Evolutionary conservation across 2,329 filamentous ascomycete species (phyloP).

Genomic region (Fusarium sp.): DNA sequence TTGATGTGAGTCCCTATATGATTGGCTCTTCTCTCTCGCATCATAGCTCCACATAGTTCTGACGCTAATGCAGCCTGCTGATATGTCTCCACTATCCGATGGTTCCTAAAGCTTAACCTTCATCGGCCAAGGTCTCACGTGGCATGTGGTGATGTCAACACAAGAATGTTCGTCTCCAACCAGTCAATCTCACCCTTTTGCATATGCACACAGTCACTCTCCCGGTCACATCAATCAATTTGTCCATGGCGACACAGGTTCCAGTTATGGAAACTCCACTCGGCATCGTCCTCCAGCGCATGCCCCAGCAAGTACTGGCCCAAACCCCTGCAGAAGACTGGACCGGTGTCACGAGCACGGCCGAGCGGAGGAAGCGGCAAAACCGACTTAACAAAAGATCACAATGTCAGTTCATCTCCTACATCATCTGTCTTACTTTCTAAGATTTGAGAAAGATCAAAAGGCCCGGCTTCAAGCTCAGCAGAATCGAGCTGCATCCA

Average conservation of each 20-base stretch:
- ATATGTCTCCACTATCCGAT: neutral
- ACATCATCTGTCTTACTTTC: neutral
- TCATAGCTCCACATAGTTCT: neutral
- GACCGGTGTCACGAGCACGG: constrained; percentile 15
- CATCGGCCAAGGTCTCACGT: neutral
- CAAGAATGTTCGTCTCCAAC: neutral
- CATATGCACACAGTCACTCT: neutral
- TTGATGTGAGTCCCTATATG: neutral
- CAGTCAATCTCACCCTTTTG: neutral
- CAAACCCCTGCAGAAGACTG: constrained; percentile 18
- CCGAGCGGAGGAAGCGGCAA: constrained; percentile 22
- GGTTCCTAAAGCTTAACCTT: neutral
- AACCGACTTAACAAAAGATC: constrained; percentile 25
- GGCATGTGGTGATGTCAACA: neutral
- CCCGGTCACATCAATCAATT: neutral
- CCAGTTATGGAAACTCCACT: neutral
- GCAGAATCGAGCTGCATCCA: neutral
- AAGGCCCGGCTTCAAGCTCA: constrained; percentile 5
- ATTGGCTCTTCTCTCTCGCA: neutral
- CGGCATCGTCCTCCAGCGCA: constrained; percentile 15
- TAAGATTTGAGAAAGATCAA: neutral
- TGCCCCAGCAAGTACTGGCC: constrained; percentile 10
- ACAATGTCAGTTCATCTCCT: neutral
- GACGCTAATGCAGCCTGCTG: constrained; percentile 32
- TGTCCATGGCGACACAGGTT: too few relatives aligned